Base-by-base conservation (phyloP, 129 eudicot species). In the Silybum marianum region DNA sequence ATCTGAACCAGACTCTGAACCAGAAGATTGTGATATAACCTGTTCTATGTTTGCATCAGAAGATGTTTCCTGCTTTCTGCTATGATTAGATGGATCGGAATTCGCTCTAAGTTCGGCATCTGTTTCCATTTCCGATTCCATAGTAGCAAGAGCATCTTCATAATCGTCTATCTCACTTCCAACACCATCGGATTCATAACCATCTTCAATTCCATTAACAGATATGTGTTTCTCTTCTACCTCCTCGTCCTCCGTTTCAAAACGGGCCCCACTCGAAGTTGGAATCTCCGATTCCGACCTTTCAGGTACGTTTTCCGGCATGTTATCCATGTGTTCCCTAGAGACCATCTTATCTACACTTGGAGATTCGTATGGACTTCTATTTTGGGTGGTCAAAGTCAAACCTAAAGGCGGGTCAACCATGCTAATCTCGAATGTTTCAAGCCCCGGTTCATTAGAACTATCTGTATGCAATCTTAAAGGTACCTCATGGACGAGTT, bases 111-210 rank as follows among this genome's bases (percentile, higher is more conserved):
- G 9, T 73, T 92, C 97, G 4, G 88, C 78, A 63, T 92, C 97
- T 22, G 89, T 89, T 71, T 90, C 98, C 26, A 88, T 78, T 83
- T 92, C 98, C 67, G 92, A 83, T 12, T 89, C 98, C 86, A 92
- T 90, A 7, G 91, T 89, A 73, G 96, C 90, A 81, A 91, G 91
- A 54, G 98, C 98, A 81, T 94, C 98, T 88, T 90, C 78, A 73
- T 88, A 94, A 82, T 85, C 84, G 54, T 94, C 97, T 74, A 84
- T 69, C 78, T 92, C 98, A 90, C 98, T 92, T 42, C 89, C 90
- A 86, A 84, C 84, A 71, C 74, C 96, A 83, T 92, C 97, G 9
- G 92, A 90, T 75, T 84, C 81, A 68, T 89, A 84, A 46, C 79
- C 90, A 39, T 77, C 73, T 67, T 48, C 87, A 72, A 73, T 54